Conservation (phyloP, 2,329 filamentous ascomycete species). For the Talaromyces sp. region DNA sequence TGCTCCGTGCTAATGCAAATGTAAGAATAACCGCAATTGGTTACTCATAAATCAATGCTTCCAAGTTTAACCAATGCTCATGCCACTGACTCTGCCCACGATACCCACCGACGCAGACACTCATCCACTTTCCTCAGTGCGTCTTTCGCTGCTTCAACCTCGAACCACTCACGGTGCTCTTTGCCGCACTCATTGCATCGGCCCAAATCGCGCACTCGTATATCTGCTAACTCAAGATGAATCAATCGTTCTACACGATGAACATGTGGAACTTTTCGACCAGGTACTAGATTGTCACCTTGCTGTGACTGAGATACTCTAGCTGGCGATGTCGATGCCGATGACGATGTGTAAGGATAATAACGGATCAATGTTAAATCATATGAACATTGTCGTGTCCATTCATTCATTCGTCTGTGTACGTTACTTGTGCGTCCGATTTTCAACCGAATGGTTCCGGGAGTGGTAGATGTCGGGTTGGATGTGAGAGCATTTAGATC, state of each 20-base stretch:
- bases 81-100: slow-evolving; percentile 65
- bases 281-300: slow-evolving; percentile 29
- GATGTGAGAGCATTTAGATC: slow-evolving; percentile 35
- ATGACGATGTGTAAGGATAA: slow-evolving; percentile 71
- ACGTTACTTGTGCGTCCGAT: slow-evolving; percentile 77
- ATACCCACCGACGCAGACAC: slow-evolving; percentile 80
- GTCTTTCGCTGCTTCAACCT: slow-evolving; percentile 73
- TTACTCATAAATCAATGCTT: neutral
- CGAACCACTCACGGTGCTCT: slow-evolving; percentile 94
- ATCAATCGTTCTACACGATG: slow-evolving; percentile 88
- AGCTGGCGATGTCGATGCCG: slow-evolving; percentile 21
- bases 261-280: slow-evolving; percentile 76
- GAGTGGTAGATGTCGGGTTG: slow-evolving; percentile 32
- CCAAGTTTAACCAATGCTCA: neutral
- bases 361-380: slow-evolving; percentile 84
- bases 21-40: neutral
- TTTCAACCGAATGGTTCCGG: slow-evolving; percentile 67
- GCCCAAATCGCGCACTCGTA: slow-evolving; percentile 58
- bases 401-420: slow-evolving; percentile 86
- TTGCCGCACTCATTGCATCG: slow-evolving; percentile 78
- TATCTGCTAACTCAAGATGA: slow-evolving; percentile 77
- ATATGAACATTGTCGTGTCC: slow-evolving; percentile 90
- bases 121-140: slow-evolving; percentile 71
- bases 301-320: neutral
- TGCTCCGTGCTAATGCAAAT: neutral